phyloP scores from a whole-genome alignment of 306 rosid genomes.

The Sphenostylis stenocarpa region DNA sequence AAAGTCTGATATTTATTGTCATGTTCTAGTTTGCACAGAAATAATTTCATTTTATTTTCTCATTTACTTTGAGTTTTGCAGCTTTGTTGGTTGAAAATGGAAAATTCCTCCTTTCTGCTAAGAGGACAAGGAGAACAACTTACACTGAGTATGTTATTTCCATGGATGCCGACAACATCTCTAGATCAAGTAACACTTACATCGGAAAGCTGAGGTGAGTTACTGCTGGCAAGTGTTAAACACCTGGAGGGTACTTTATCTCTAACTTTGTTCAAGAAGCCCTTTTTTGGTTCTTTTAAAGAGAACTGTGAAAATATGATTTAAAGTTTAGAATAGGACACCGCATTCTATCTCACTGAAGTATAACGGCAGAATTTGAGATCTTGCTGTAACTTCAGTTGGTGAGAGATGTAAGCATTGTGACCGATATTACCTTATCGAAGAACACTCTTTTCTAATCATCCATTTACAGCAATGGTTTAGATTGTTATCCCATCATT shows the following conservation, averaged over 20 bases:
- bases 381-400: not conserved
- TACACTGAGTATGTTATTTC: constrained; percentile 92
- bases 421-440: not conserved
- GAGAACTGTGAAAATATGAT: not conserved
- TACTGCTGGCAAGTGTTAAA: constrained; percentile 19
- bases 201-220: constrained; percentile 82
- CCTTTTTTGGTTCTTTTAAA: not conserved
- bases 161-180: constrained; percentile 84
- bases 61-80: constrained; percentile 33
- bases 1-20: not conserved
- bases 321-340: not conserved
- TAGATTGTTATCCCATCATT: not conserved
- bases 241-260: not conserved
- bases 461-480: not conserved
- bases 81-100: constrained; percentile 90
- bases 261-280: not conserved
- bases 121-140: constrained; percentile 83
- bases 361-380: not conserved
- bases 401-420: not conserved
- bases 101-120: constrained; percentile 90
- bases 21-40: not conserved
- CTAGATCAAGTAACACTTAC: constrained; percentile 86
- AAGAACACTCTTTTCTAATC: not conserved
- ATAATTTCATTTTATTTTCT: not conserved
- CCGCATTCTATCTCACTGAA: not conserved